phyloP scores from a whole-genome alignment of 1,284 basidiomycete genomes.

The Heimioporus retisporus region DNA sequence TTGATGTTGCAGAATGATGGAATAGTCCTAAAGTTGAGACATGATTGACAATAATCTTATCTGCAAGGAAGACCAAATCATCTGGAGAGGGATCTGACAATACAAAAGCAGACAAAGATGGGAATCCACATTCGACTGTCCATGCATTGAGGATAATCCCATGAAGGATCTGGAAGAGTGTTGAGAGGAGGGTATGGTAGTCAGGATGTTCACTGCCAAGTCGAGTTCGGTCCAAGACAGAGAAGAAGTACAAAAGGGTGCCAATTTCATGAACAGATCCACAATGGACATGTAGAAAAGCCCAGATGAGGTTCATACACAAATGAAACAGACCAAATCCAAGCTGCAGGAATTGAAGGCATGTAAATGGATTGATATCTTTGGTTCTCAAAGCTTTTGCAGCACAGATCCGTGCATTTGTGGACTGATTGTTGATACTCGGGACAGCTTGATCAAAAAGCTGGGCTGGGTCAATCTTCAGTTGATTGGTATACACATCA shows the following conservation, averaged over 20 bases:
- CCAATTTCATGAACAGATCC: background rate
- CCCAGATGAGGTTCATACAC: slow-evolving; percentile 8
- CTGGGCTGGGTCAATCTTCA: background rate
- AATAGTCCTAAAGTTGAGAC: too few species aligned
- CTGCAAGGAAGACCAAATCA: background rate
- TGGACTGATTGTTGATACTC: slow-evolving; percentile 4
- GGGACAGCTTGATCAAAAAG: background rate
- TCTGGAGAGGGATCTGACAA: background rate
- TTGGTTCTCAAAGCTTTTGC: background rate
- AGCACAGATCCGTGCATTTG: background rate
- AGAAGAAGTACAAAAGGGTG: background rate
- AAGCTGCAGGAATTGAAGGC: background rate
- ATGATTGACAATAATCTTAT: background rate
- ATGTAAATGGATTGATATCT: background rate
- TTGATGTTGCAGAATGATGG: too few species aligned
- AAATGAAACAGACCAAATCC: slow-evolving; percentile 4
- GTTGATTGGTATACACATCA: slow-evolving; percentile 1
- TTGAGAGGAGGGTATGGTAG: background rate
- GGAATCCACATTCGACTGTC: background rate
- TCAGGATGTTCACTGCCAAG: background rate
- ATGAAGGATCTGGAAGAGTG: background rate
- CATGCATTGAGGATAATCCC: background rate
- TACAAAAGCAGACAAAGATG: background rate
- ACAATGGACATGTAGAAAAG: background rate
- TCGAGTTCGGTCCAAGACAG: background rate